Percentiles rank a stretch among this genome's conserved stretches.
Conservation (phyloP, 2,329 filamentous ascomycete species). For the Neurospora sp. region DNA sequence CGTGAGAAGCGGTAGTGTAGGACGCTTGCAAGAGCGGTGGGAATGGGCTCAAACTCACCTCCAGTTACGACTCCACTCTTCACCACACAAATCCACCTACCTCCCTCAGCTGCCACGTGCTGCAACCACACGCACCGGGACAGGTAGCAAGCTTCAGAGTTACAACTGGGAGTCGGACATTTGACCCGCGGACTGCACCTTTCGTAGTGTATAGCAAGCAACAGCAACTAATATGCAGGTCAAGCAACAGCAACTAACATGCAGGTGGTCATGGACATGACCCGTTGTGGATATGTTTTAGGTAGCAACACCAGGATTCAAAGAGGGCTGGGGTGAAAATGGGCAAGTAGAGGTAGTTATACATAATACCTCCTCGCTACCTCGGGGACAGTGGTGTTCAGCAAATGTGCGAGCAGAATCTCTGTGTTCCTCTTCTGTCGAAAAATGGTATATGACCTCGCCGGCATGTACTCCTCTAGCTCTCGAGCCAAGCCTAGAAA, state of each 20-base stretch:
- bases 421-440: not conserved
- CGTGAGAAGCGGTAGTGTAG: not conserved
- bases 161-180: too few species aligned
- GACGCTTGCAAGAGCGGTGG: not conserved
- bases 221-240: not conserved
- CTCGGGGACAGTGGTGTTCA: not conserved
- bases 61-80: not conserved
- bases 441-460: not conserved
- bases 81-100: not conserved
- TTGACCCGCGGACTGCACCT: not conserved
- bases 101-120: not conserved
- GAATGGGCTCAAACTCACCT: not conserved
- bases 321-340: not conserved
- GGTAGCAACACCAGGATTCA: not conserved
- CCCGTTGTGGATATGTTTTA: not conserved
- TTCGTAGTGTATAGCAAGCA: not conserved
- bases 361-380: not conserved
- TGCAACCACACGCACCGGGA: too few species aligned
- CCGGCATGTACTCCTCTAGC: not conserved
- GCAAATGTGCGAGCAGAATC: not conserved
- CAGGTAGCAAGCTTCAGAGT: too few species aligned
- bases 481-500: not conserved
- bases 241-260: not conserved
- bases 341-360: not conserved
- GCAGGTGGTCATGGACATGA: not conserved